Base-by-base conservation (phyloP, 192 early-diverging fungal genomes). In the Dispira parvispora region DNA sequence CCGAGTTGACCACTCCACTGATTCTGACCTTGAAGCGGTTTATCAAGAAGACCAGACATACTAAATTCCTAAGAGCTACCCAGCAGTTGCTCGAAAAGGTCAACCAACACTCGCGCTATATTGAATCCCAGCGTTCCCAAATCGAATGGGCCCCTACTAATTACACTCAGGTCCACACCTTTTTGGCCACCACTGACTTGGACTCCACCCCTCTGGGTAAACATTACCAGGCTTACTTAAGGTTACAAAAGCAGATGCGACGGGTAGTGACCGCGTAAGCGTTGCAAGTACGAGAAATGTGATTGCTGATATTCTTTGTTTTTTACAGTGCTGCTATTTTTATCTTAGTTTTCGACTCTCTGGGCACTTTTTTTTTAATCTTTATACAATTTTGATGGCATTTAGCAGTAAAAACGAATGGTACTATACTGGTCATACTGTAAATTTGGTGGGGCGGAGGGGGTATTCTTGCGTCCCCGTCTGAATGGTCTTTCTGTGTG, bases 1-100 rank as follows among this genome's bases (percentile, higher is more conserved):
- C 96, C 12, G 96, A 99, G 70, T 76, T 94, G 71, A 81, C 76
- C 28, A 86, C 92, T 42, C 93, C 94, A 5, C 89, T 84, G 8
- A 79, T 93, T 56, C 71, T 95, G 20, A 82, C 86, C 75, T 69
- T 99, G 63, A 85, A 88, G 67, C 76, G 92, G 55, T 89, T 85
- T 69, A 78, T 88, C 60, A 97, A 97, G 70, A 78, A 83, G 57
- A 79, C 79, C 8, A 84, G 80, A 64, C 65, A 64, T 61, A 68
- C 85, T 43, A 84, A 82, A 53, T 80, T 87, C 64, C 87, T 84
- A 27, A 92, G 92, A 69, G 80, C 87, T 69, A 69, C 93, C 62
- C 84, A 88, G 45, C 78, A 79, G n/a, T 72, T 95, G 43, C 70
- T 92, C 20, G 88, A 94, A 49, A 91, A 89, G 78, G 67, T 94